A percentile compares a stretch with the other conserved stretches of the same genome.
Conservation (phyloP, 257 asterid species). For the Nicotiana otophora region DNA sequence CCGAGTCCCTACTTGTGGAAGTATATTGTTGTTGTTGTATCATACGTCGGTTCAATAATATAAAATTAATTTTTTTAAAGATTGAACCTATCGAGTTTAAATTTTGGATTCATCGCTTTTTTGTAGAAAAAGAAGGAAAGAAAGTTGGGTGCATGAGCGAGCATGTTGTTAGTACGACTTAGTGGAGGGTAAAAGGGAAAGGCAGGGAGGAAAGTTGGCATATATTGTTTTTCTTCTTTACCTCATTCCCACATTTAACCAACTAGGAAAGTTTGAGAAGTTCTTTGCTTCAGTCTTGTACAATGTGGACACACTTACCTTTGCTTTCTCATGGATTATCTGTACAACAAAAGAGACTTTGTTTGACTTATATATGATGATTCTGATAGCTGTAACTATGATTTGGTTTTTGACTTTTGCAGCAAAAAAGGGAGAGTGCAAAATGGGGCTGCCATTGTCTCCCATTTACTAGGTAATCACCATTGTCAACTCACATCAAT, state of each 20-base stretch:
- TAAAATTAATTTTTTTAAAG: too few relatives aligned
- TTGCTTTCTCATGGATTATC: neutral
- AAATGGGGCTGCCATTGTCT: slow-evolving; percentile 31
- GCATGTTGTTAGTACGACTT: slow-evolving; percentile 39
- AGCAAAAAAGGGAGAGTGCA: slow-evolving; percentile 22
- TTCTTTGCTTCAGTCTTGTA: neutral
- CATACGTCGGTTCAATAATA: too few relatives aligned
- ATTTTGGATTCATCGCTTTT: neutral
- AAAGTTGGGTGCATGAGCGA: slow-evolving; percentile 34
- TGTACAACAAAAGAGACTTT: neutral
- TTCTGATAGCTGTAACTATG: slow-evolving; percentile 11
- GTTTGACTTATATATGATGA: neutral
- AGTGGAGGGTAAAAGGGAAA: slow-evolving; percentile 7
- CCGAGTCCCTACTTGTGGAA: too few relatives aligned
- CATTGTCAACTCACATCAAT: slow-evolving; percentile 13
- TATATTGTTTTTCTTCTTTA: neutral
- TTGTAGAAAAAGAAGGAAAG: neutral
- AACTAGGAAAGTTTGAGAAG: neutral
- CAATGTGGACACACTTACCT: neutral
- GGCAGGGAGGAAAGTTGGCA: neutral
- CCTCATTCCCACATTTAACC: neutral
- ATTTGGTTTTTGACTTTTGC: slow-evolving; percentile 34
- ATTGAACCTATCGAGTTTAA: too few relatives aligned
- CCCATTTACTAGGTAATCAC: slow-evolving; percentile 29
- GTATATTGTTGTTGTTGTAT: too few relatives aligned